Evolutionary conservation across 768 basidiomycete genomes (phyloP), one percentile per base, ranked within the genome.

Genomic region (Scleroderma citrinum): DNA sequence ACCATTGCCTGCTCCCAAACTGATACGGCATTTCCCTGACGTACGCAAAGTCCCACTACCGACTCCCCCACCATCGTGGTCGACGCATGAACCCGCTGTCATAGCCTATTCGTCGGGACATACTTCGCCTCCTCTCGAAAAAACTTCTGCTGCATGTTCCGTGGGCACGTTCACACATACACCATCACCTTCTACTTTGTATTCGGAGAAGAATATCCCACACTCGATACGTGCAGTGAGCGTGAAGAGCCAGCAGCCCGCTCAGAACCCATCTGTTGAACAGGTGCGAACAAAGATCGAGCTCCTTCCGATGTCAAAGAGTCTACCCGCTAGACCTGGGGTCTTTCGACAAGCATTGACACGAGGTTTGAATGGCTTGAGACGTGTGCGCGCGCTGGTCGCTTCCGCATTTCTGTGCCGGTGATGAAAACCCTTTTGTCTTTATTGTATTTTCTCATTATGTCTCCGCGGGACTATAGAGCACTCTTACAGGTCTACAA

Each of bases 331-430:
- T 44, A 64, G 63, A 52, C 48, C 48, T n/a, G 52, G 57, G 47
- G 42, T 54, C 12, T 56, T 64, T 45, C 63, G 57, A 47, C 56
- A 38, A 31, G 56, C 64, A 47, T 50, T 64, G 42, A 41, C 48
- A 50, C 59, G 52, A 50, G 56, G 59, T 19, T n/a, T 64, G 44
- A 62, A 48, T 44, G 56, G 59, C 19, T 16, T 64, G 44, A 64
- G 49, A 32, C 63, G 63, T 4, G 55, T 65, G 23, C 53, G 57
- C 53, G 61, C 56, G 53, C 57, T 64, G 59, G 57, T 64, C 43
- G 53, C 63, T 49, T 61, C 63, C 40, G 62, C 52, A 40, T 59
- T 64, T 42, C 47, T 64, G 56, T 64, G 63, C 59, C 63, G 59
- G 51, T 30, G 42, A 44, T 64, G 56, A 66, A 57, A 44, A 49